Conservation (phyloP, 2,329 filamentous ascomycete species). For the Colletotrichum sp. region DNA sequence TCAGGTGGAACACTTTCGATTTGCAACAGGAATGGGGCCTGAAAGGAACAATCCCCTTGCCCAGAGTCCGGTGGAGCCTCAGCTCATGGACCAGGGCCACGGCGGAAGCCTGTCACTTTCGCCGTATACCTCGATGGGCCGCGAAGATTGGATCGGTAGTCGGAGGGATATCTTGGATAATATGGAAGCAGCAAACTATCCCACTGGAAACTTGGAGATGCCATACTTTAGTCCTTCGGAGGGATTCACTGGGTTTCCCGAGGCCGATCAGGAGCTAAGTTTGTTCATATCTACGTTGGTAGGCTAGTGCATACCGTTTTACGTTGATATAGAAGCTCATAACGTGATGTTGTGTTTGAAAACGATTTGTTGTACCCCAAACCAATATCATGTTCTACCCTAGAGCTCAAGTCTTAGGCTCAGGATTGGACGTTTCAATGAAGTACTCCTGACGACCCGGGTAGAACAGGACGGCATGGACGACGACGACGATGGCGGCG, state of each 20-base stretch:
- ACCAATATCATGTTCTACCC: not conserved
- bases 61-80: not conserved
- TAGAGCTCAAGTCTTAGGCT: not conserved
- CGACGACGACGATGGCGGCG: not conserved
- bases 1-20: not conserved
- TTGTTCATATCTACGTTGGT: not conserved
- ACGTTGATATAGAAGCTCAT: not conserved
- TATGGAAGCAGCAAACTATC: not conserved
- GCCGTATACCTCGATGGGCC: not conserved
- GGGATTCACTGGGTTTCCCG: not conserved
- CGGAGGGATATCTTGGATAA: not conserved
- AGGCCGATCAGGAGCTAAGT: not conserved
- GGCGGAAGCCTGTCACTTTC: not conserved
- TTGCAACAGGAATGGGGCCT: not conserved
- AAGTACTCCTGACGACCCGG: not conserved
- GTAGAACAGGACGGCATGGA: not conserved
- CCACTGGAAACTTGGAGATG: not conserved
- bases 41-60: not conserved
- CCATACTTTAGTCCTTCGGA: not conserved
- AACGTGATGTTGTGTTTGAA: not conserved
- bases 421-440: too few relatives aligned
- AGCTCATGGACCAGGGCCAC: accelerated
- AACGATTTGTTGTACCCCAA: accelerated
- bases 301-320: not conserved
- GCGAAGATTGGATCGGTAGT: not conserved